Percentiles rank a stretch among this genome's conserved stretches.
These are phyloP conservation scores for Litsea cubeba DNA, from an alignment of 164 flowering plant genomes.

Conservation along the genomic window DNA sequence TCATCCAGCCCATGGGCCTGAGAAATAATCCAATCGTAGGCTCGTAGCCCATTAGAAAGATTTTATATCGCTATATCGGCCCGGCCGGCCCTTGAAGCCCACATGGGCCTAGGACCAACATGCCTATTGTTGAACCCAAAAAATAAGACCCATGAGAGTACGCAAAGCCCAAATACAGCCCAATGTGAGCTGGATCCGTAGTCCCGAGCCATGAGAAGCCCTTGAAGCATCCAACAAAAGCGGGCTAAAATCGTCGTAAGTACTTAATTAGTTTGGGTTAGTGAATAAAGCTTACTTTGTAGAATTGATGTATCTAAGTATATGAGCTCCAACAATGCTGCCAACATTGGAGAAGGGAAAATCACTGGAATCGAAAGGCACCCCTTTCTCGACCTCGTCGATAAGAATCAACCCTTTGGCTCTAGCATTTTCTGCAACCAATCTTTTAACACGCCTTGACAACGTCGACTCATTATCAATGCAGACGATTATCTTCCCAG, in stretches of 20 bases:
- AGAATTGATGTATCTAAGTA: conserved; percentile 61
- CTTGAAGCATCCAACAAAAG: no score
- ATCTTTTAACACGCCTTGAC: conserved; percentile 45
- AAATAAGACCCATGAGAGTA: no score
- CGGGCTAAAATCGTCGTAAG: not conserved
- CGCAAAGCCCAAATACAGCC: no score
- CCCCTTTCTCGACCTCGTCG: conserved; percentile 29
- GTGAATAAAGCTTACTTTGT: conserved; percentile 41
- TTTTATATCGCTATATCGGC: no score
- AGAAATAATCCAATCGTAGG: no score
- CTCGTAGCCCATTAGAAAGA: no score
- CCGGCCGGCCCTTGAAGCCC: no score
- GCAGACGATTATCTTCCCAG: conserved; percentile 67
- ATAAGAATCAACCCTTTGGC: conserved; percentile 66
- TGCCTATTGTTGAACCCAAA: not conserved
- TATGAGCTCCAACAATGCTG: conserved; percentile 36
- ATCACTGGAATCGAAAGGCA: conserved; percentile 56
- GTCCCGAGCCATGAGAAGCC: no score
- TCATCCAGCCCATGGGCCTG: no score
- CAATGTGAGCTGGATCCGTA: no score
- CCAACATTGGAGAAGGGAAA: conserved; percentile 62
- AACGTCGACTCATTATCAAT: conserved; percentile 24
- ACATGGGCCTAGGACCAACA: not conserved
- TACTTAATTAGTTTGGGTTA: not conserved
- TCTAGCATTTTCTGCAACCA: conserved; percentile 56